Conservation (phyloP, 805 yeast genomes). For the Candida glaebosa region DNA sequence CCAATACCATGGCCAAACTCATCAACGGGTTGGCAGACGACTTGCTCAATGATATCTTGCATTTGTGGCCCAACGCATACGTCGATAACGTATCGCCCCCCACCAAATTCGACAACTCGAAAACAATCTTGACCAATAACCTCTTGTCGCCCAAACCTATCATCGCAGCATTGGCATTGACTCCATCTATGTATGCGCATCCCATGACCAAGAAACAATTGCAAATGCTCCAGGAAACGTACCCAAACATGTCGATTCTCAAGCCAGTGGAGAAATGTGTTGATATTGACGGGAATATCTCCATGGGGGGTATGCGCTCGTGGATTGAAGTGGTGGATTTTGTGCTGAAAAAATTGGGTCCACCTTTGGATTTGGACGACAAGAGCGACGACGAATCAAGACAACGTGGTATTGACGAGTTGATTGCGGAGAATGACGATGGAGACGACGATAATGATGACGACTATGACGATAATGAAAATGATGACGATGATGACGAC, state of each 20-base stretch:
- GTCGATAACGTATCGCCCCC: conserved; percentile 1
- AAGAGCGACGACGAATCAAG: conserved; percentile 17
- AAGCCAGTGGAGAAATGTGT: conserved; percentile 26
- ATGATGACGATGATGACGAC: conserved; percentile 2
- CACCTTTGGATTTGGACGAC: conserved; percentile 16
- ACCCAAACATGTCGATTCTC: conserved; percentile 20
- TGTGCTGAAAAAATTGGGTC: conserved; percentile 20
- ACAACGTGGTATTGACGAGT: conserved; percentile 9
- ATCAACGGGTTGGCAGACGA: conserved; percentile 23
- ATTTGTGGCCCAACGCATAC: conserved; percentile 20
- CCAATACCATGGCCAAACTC: conserved; percentile 24
- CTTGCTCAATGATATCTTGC: conserved; percentile 20
- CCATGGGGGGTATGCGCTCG: conserved; percentile 28
- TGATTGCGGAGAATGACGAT: conserved; percentile 9
- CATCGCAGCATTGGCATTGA: conserved; percentile 21
- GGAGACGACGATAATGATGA: conserved; percentile 11
- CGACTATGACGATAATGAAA: conserved; percentile 8
- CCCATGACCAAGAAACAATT: conserved; percentile 23
- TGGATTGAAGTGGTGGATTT: conserved; percentile 26
- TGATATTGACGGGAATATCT: conserved; percentile 23
- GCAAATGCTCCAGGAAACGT: conserved; percentile 18
- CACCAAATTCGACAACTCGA: conserved; percentile 2
- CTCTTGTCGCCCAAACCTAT: conserved; percentile 19
- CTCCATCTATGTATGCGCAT: conserved; percentile 24
- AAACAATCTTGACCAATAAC: conserved; percentile 16